These are phyloP conservation scores for Paracoccidioides brasiliensis DNA, from an alignment of 2,329 filamentous ascomycete species.

Conservation along the genomic window DNA sequence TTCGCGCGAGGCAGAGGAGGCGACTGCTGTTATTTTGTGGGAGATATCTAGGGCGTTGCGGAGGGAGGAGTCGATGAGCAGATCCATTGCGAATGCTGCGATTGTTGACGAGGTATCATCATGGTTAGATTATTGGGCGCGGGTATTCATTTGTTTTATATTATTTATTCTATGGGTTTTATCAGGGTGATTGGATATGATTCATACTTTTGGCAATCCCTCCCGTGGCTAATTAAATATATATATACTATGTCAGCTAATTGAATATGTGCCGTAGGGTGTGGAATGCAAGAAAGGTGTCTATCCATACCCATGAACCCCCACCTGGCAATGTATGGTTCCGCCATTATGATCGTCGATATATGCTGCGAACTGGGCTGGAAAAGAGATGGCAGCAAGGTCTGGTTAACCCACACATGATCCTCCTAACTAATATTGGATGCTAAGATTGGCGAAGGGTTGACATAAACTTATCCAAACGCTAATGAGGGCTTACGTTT, in stretches of 20 bases:
- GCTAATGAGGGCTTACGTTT: neutral
- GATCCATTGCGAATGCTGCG: conserved; percentile 57
- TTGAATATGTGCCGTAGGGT: too few relatives aligned
- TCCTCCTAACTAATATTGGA: too few relatives aligned
- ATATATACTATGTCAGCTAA: too few relatives aligned
- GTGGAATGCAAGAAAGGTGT: neutral
- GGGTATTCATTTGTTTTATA: conserved; percentile 1
- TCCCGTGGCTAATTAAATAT: conserved; percentile 26
- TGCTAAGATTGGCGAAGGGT: too few relatives aligned
- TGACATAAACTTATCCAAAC: too few relatives aligned
- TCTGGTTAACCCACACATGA: too few relatives aligned
- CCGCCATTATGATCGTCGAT: conserved; percentile 15
- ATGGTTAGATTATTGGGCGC: conserved; percentile 2
- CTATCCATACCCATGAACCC: conserved; percentile 31
- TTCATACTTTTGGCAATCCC: conserved; percentile 29
- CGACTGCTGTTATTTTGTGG: conserved; percentile 66
- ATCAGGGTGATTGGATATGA: neutral
- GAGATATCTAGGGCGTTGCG: conserved; percentile 59
- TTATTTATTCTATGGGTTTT: neutral
- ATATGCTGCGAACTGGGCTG: neutral
- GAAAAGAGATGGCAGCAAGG: too few relatives aligned
- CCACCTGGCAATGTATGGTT: conserved; percentile 27
- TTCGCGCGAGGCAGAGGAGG: conserved; percentile 59
- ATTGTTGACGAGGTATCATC: neutral
- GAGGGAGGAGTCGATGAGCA: conserved; percentile 57